phyloP scores from a whole-genome alignment of 305 asterid genomes.

The Solanum chacoense region DNA sequence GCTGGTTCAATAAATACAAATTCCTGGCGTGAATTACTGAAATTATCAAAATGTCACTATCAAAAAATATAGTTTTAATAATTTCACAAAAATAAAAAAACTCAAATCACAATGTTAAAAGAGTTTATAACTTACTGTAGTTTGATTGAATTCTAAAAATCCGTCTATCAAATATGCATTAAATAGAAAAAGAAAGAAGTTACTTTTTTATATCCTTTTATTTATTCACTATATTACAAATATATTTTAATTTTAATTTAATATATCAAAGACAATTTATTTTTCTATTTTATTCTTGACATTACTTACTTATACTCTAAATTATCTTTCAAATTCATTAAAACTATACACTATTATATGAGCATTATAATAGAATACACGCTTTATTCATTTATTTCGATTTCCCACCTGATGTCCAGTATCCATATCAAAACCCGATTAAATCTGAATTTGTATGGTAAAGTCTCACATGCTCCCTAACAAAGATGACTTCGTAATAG shows the following conservation, averaged over 20 bases:
- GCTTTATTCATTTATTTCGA: too few relatives aligned
- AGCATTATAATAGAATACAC: not conserved
- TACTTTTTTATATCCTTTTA: not conserved
- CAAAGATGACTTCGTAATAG: too few relatives aligned
- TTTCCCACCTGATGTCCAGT: fast-evolving
- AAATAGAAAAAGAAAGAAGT: not conserved
- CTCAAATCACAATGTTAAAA: not conserved
- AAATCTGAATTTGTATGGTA: too few relatives aligned
- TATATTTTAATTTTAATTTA: not conserved
- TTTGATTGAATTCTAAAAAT: not conserved
- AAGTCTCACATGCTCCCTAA: too few relatives aligned
- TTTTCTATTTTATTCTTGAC: too few relatives aligned
- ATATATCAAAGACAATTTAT: not conserved
- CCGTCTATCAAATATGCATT: not conserved
- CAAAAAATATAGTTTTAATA: not conserved
- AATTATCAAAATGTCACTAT: not conserved
- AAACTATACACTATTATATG: not conserved
- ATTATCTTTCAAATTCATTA: not conserved
- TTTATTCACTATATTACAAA: not conserved
- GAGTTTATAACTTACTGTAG: not conserved
- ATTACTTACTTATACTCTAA: not conserved
- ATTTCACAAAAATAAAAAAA: not conserved
- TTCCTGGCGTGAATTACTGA: not conserved
- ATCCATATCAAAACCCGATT: fast-evolving
- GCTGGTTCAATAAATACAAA: not conserved